A percentile compares a stretch with the other conserved stretches of the same genome.
Evolutionary conservation across 257 asterid species (phyloP).

Genomic region (Phtheirospermum japonicum): DNA sequence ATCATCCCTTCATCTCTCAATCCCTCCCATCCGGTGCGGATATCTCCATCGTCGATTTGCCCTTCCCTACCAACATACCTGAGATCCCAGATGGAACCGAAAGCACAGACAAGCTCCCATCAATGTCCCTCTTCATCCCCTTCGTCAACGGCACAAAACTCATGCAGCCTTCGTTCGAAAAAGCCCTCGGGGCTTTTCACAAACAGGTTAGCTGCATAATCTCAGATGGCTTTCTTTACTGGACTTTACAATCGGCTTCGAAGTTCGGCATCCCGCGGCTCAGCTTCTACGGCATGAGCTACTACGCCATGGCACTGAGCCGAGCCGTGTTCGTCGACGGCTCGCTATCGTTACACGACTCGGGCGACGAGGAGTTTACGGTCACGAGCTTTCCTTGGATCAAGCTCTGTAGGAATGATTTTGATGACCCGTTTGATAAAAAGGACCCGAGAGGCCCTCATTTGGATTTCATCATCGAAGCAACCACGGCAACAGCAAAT

Average conservation of each 20-base stretch:
- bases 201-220: slow-evolving; percentile 39
- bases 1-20: slow-evolving; percentile 46
- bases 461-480: slow-evolving; percentile 33
- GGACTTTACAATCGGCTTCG: slow-evolving; percentile 58
- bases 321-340: neutral
- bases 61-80: slow-evolving; percentile 49
- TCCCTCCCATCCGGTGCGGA: slow-evolving; percentile 26
- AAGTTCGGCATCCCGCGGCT: slow-evolving; percentile 50
- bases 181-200: slow-evolving; percentile 29
- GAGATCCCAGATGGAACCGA: slow-evolving; percentile 51
- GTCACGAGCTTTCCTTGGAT: slow-evolving; percentile 48
- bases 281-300: slow-evolving; percentile 43
- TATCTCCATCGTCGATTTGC: slow-evolving; percentile 41
- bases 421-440: slow-evolving; percentile 29
- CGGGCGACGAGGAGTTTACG: slow-evolving; percentile 39
- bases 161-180: slow-evolving; percentile 59
- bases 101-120: slow-evolving; percentile 66
- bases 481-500: neutral
- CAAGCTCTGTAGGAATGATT: slow-evolving; percentile 49
- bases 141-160: slow-evolving; percentile 38
- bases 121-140: slow-evolving; percentile 46
- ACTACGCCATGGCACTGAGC: slow-evolving; percentile 23
- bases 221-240: slow-evolving; percentile 62
- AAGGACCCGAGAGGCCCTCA: slow-evolving; percentile 36
- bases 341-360: slow-evolving; percentile 24